These are phyloP conservation scores for Phlyctochytrium planicorne DNA, from an alignment of 192 early-diverging fungal species.

Conservation along the genomic window DNA sequence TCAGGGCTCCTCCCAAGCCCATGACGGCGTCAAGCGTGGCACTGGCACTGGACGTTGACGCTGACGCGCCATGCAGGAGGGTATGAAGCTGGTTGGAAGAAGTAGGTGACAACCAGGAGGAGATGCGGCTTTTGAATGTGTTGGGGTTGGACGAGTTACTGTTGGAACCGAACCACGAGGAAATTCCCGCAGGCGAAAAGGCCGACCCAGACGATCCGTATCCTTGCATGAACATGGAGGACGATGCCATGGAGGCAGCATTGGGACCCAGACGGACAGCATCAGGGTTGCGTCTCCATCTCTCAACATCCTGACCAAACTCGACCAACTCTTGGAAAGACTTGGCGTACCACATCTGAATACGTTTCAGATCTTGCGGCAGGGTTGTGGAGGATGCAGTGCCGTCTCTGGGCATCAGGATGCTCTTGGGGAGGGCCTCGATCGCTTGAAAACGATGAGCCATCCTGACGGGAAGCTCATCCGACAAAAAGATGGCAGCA, in stretches of 20 bases:
- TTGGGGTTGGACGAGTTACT: too few relatives aligned
- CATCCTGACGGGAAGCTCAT: constrained; percentile 87
- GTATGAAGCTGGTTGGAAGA: not conserved
- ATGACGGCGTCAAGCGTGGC: not conserved
- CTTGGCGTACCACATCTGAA: constrained; percentile 88
- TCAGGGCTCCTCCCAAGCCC: not conserved
- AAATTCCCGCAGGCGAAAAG: not conserved
- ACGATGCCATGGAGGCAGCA: not conserved
- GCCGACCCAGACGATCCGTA: not conserved
- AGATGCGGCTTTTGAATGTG: not conserved
- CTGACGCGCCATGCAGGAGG: not conserved
- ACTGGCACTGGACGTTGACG: not conserved
- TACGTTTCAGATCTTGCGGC: not conserved
- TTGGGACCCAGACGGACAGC: constrained; percentile 40
- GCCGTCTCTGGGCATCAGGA: not conserved
- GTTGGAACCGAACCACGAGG: too few relatives aligned
- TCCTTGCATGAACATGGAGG: not conserved
- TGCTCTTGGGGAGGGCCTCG: constrained; percentile 66
- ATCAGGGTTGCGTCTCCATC: constrained; percentile 29
- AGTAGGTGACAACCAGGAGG: not conserved
- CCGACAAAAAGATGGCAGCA: constrained; percentile 45
- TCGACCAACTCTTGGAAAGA: constrained; percentile 74
- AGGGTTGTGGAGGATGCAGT: not conserved
- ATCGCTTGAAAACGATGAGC: constrained; percentile 91
- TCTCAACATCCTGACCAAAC: constrained; percentile 26